Conservation (phyloP, 83 land plant species). For the Thuja plicata region DNA sequence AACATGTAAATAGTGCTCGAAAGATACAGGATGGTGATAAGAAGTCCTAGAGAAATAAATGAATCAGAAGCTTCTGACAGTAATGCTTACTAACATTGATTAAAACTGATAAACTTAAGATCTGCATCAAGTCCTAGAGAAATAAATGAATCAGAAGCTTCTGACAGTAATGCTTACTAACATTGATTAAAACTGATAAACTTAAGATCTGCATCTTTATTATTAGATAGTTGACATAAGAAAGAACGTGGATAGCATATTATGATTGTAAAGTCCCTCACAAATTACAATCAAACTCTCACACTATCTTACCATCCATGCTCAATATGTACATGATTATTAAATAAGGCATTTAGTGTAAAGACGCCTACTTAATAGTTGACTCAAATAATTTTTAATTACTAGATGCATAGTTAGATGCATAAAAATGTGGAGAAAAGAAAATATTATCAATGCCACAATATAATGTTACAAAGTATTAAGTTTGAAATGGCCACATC, state of each 20-base stretch:
- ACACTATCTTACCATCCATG: background rate
- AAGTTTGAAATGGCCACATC: too few species aligned
- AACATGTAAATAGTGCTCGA: background rate
- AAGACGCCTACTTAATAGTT: background rate
- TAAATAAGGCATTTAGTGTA: background rate
- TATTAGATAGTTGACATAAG: background rate
- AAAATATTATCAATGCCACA: too few species aligned
- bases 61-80: background rate
- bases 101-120: background rate
- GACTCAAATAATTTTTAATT: background rate
- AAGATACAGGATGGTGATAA: background rate
- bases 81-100: background rate
- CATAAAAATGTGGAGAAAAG: too few species aligned
- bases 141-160: background rate
- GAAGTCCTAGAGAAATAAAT: background rate
- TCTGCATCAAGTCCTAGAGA: too few species aligned
- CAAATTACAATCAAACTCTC: background rate
- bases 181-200: background rate
- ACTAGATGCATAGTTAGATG: background rate
- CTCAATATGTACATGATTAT: background rate
- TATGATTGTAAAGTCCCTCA: background rate
- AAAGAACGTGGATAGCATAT: background rate
- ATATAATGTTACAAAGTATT: too few species aligned
- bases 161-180: background rate
- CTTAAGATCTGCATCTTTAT: background rate